phyloP scores from a whole-genome alignment of 129 eudicot species.

The sunflower (Helianthus annuus) region DNA sequence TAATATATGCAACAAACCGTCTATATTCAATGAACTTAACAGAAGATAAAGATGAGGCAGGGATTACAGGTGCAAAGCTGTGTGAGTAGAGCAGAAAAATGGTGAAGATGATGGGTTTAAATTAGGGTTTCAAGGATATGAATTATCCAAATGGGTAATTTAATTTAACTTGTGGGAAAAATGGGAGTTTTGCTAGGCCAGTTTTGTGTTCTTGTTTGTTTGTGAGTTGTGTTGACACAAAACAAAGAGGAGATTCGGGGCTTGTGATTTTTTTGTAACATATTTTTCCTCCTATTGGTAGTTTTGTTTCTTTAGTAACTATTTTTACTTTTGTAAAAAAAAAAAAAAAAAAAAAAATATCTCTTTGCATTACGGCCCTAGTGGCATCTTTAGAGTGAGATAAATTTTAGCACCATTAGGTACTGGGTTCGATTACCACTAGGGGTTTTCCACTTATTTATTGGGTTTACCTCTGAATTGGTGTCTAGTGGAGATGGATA shows the following conservation, averaged over 20 bases:
- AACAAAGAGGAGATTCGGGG: slow-evolving; percentile 15
- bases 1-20: slow-evolving; percentile 15
- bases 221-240: slow-evolving; percentile 8
- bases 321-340: too few relatives aligned
- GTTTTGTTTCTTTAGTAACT: too few relatives aligned
- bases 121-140: slow-evolving; percentile 10
- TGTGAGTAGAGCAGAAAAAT: background rate
- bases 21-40: slow-evolving; percentile 9
- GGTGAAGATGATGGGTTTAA: slow-evolving; percentile 5
- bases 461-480: too few relatives aligned
- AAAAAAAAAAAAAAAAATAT: too few relatives aligned
- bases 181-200: slow-evolving; percentile 16
- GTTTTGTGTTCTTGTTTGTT: slow-evolving; percentile 23
- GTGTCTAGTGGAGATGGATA: too few relatives aligned
- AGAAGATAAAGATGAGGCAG: background rate
- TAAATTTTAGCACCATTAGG: too few relatives aligned
- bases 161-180: background rate
- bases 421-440: too few relatives aligned
- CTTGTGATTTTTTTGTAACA: slow-evolving; percentile 18
- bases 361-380: too few relatives aligned
- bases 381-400: too few relatives aligned
- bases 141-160: background rate
- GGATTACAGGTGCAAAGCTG: slow-evolving; percentile 10
- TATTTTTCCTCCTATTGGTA: slow-evolving; percentile 8
- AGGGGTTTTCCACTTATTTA: too few relatives aligned